Conservation (phyloP, 2,329 filamentous ascomycete genomes). For the Colletotrichum euphorbiae region DNA sequence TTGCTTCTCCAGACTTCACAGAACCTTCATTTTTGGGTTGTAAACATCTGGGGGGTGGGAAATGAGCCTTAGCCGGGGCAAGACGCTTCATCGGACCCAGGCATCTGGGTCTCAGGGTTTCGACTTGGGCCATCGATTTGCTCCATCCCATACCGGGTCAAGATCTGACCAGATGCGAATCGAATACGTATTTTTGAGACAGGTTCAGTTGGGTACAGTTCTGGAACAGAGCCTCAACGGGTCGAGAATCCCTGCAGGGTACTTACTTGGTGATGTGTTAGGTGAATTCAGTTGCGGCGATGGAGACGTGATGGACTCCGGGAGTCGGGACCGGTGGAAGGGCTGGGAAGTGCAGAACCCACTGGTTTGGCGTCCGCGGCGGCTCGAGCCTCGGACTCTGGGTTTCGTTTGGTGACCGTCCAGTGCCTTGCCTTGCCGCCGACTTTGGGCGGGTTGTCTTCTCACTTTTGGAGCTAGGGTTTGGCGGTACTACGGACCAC, state of each 20-base stretch:
- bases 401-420: not conserved
- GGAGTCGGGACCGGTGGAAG: not conserved
- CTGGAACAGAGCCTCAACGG: not conserved
- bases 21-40: too few species aligned
- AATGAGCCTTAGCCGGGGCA: too few species aligned
- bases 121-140: too few species aligned
- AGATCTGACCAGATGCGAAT: too few species aligned
- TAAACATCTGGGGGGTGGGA: too few species aligned
- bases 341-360: conserved; percentile 11
- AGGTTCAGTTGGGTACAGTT: not conserved
- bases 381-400: not conserved
- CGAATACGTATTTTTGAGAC: not conserved
- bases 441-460: too few species aligned
- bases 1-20: too few species aligned
- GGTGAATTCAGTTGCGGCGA: conserved; percentile 7
- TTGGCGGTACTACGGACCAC: too few species aligned
- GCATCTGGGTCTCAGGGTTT: too few species aligned
- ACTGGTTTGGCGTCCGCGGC: conserved; percentile 15
- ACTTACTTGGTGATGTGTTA: not conserved
- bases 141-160: too few species aligned
- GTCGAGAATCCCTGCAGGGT: conserved; percentile 6
- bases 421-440: not conserved
- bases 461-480: too few species aligned
- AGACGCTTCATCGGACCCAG: too few species aligned
- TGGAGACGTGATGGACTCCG: not conserved